Evolutionary conservation across 768 basidiomycete genomes (phyloP), one percentile per base, ranked within the genome.

Genomic region (Trametes coccinea): DNA sequence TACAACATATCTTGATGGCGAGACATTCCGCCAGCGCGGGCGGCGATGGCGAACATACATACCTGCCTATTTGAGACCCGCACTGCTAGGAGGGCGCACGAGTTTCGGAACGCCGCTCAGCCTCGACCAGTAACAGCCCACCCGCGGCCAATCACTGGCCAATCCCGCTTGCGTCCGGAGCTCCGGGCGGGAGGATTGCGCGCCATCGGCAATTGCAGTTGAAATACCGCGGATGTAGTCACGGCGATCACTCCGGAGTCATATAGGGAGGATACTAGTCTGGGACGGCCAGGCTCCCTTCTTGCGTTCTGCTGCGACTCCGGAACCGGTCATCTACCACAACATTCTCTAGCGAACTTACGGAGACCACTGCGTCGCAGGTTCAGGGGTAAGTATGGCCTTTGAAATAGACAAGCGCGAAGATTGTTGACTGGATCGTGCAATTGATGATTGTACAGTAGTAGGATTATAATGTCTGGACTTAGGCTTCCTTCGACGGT

Each of bases 401-500:
- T 37, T 37, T 2, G 41, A 14, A 0, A 43, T 5, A 8, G 27
- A 7, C 30, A 5, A 14, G 14, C 6, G 48, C 29, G 30, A 9
- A 11, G 29, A 14, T 29, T 13, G 11, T 5, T 10, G 14, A 31
- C 7, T n/a, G 22, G 6, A 56, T 13, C 46, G 5, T 22, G 6
- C 9, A 10, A 39, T 1, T 17, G 7, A 10, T 39, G 41, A 2
- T 22, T 22, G 3, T 30, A 31, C 31, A 27, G 3, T 17, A 16
- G 3, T 1, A 7, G 5, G 7, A 13, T 10, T 14, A 50, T 8
- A 11, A 64, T 64, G 62, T 16, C 53, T 11, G 56, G 46, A 43
- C 31, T 64, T 22, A 59, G 53, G 49, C 27, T 64, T 9, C 62
- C 62, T 0, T 16, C 53, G 17, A 64, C 62, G 9, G 49, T 64